These are phyloP conservation scores for Monosporascus sp. DNA, from an alignment of 2,329 filamentous ascomycete genomes.

Conservation along the genomic window DNA sequence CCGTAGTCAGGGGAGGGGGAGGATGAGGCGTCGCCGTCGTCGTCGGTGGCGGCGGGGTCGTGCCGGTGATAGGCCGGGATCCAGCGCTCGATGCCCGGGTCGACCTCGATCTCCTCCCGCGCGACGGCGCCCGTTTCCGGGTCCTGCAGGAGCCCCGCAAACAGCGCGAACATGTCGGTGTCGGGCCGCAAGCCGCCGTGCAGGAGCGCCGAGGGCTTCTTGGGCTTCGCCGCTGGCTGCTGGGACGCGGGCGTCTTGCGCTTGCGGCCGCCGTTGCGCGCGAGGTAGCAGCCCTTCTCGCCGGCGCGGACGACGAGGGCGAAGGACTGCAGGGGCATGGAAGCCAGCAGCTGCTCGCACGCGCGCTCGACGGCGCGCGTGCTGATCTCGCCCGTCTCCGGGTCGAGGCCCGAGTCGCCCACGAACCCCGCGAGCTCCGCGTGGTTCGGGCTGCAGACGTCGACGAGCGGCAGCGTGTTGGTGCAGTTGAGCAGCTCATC, in stretches of 20 bases:
- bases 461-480: conserved; percentile 55
- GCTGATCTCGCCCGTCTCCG: conserved; percentile 49
- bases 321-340: conserved; percentile 60
- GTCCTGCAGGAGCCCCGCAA: conserved; percentile 53
- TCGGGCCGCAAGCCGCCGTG: conserved; percentile 52
- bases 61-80: conserved; percentile 67
- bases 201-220: conserved; percentile 37
- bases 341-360: conserved; percentile 58
- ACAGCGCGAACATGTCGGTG: conserved; percentile 58
- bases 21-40: conserved; percentile 62
- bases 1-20: conserved; percentile 61
- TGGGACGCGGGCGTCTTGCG: conserved; percentile 24
- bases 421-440: conserved; percentile 85
- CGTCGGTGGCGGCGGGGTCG: conserved; percentile 58
- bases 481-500: conserved; percentile 61
- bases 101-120: conserved; percentile 54
- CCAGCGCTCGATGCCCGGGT: conserved; percentile 66
- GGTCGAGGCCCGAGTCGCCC: conserved; percentile 52
- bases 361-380: conserved; percentile 48
- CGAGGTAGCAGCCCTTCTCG: conserved; percentile 65
- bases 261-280: conserved; percentile 51
- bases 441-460: conserved; percentile 75
- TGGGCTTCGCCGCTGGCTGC: conserved; percentile 27
- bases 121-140: conserved; percentile 43
- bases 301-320: conserved; percentile 67